Base-by-base conservation (phyloP, 2,329 filamentous ascomycete species). In the Conoideocrella luteorostrata region DNA sequence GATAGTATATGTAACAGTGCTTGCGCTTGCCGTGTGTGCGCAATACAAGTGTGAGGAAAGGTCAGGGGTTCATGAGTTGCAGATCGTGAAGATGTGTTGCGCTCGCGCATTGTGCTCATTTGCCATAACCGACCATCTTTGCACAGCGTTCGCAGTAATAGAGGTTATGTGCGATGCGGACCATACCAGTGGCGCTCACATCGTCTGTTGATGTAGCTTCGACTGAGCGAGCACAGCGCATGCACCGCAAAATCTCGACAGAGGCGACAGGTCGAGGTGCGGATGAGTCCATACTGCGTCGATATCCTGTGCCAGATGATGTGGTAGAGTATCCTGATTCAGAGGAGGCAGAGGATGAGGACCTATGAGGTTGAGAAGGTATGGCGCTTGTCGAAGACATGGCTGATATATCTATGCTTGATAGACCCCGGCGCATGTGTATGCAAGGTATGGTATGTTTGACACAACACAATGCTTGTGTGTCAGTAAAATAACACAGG, bases 91-190 rank as follows among this genome's bases (percentile, higher is more conserved):
- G 11, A 36, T 21, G n/a, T 36, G 18, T 36, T 21, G 34, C 34
- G 23, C 17, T 36, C 35, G 35, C n/a, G n/a, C n/a, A n/a, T n/a
- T n/a, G n/a, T n/a, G 29, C 34, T 75, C 72, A 82, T 59, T 74
- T 77, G 62, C n/a, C n/a, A n/a, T 81, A 83, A 53, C 79, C 80
- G 24, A 80, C 76, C 59, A 79, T 76, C 57, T 72, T 75, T 47
- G 80, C 80, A 58, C 80, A 84, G 28, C 77, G 71, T 47, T 74
- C 69, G 64, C 80, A 83, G 63, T 84, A 83, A 66, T 82, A 82
- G 48, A 82, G 73, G 60, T 80, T 80, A 60, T 77, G 75, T 2
- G 78, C 77, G 49, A 83, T 78, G 55, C 75, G 72, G 12, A 84
- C 73, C 79, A 84, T 84, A 49, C 78, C 79, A 46, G 68, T 75